A percentile compares a stretch with the other conserved stretches of the same genome.
Conservation (phyloP, 1,284 basidiomycete genomes). For the Boletus hoseneyae region DNA sequence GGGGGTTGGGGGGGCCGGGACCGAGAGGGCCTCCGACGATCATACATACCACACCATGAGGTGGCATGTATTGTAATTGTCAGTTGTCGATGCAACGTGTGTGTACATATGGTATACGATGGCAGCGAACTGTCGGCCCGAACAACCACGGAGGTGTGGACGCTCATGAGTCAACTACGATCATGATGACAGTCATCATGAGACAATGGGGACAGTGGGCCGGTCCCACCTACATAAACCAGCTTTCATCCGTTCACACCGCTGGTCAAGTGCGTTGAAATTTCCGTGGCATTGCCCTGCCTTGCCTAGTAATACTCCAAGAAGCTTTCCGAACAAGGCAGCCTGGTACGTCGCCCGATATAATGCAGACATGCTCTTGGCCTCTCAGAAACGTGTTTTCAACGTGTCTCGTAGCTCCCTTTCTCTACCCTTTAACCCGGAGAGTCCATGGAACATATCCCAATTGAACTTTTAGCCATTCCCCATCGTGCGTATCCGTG, state of each 20-base stretch:
- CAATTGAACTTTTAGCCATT: constrained; percentile 19
- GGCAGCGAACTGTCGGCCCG: not conserved
- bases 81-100: not conserved
- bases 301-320: not conserved
- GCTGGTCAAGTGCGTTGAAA: constrained; percentile 12
- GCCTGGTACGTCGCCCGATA: constrained; percentile 22
- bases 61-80: too few relatives aligned
- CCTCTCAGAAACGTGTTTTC: constrained; percentile 28
- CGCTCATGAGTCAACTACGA: not conserved
- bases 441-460: constrained; percentile 21
- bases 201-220: too few relatives aligned
- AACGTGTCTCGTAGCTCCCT: constrained; percentile 22
- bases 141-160: not conserved
- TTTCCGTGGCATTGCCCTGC: constrained; percentile 20
- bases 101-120: not conserved
- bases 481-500: constrained; percentile 18
- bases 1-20: constrained; percentile 21
- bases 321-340: constrained; percentile 23
- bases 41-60: constrained; percentile 25
- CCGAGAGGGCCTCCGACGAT: constrained; percentile 28
- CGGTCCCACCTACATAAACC: constrained; percentile 7
- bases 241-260: constrained; percentile 12
- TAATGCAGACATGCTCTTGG: constrained; percentile 17
- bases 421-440: constrained; percentile 29
- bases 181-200: too few relatives aligned